phyloP scores from a whole-genome alignment of 2,329 filamentous ascomycete genomes.

The Fusarium fujikuroi region DNA sequence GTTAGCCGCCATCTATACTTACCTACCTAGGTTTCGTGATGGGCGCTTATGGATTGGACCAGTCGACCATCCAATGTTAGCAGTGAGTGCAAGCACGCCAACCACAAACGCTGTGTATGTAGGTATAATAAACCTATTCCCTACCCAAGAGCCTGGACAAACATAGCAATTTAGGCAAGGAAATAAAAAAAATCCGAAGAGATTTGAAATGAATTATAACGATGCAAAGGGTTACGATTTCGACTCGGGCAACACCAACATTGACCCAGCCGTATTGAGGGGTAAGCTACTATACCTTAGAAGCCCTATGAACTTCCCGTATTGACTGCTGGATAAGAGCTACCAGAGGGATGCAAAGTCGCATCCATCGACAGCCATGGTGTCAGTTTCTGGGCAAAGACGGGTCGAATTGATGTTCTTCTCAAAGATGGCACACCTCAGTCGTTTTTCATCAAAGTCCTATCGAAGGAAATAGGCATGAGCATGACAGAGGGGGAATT shows the following conservation, averaged over 20 bases:
- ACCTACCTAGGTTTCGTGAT: not conserved
- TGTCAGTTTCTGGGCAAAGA: not conserved
- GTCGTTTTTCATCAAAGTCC: not conserved
- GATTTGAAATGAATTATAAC: not conserved
- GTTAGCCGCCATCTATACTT: not conserved
- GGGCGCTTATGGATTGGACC: not conserved
- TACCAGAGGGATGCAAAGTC: not conserved
- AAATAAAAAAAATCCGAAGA: too few species aligned
- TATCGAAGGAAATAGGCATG: not conserved
- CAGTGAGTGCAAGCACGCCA: not conserved
- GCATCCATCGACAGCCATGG: not conserved
- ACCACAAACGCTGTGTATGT: not conserved
- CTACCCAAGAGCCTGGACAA: not conserved
- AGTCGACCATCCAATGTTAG: not conserved
- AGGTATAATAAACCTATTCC: not conserved
- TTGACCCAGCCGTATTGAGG: not conserved
- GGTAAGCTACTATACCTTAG: too few species aligned
- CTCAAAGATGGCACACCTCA: rapidly evolving
- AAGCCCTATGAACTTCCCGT: too few species aligned
- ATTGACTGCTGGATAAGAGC: too few species aligned
- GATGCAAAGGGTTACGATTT: not conserved
- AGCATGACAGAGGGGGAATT: not conserved
- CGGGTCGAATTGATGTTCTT: not conserved
- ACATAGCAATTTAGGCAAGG: not conserved
- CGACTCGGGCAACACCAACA: not conserved